Evolutionary conservation across 1,284 basidiomycete genomes (phyloP), one percentile per base, ranked within the genome.

Genomic region (Caloboletus inedulis): DNA sequence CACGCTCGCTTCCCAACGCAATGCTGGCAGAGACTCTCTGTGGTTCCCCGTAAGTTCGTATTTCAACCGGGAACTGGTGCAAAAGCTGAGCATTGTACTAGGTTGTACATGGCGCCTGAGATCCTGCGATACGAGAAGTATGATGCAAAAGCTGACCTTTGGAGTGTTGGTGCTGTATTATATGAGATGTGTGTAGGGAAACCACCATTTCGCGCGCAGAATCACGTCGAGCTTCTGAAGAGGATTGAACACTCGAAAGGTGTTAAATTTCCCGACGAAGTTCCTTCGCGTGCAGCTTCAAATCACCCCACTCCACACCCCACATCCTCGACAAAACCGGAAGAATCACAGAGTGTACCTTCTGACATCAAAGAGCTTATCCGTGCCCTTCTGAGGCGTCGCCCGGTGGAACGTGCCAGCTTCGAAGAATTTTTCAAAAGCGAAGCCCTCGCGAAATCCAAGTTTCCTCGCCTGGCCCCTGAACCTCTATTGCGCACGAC

Each of bases 21-120:
- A 89, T 93, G 76, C 84, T 99, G 81, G 97, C 96, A 9, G 96
- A 99, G 72, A 99, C 96, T 2, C 77, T 99, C 0, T 99, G 96
- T 67, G 96, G 97, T 8, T 98, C 94, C 19, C 96, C 97, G 85
- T 93, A 66, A 71, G 90, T 80, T 25, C 12, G 2, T 43, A 23
- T 27, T 33, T 48, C 5, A n/a, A 13, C 29, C 10, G 12, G 10
- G 16, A 31, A n/a, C 9, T 37, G 6, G 19, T 37, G 6, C n/a
- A 33, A 21, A 30, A 21, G 42, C 37, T 65, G 14, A 68, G 1
- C 34, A 25, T 37, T 36, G 49, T 25, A 31, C 19, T 30, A 92
- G 90, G 43, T 74, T 99, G 30, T 99, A 99, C 74, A 99, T 99
- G 96, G 96, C 97, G 0, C 96, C 96, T 0, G 96, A 99, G 72